Evolutionary conservation across 305 asterid species (phyloP).

Genomic region (Nicotiana rustica): DNA sequence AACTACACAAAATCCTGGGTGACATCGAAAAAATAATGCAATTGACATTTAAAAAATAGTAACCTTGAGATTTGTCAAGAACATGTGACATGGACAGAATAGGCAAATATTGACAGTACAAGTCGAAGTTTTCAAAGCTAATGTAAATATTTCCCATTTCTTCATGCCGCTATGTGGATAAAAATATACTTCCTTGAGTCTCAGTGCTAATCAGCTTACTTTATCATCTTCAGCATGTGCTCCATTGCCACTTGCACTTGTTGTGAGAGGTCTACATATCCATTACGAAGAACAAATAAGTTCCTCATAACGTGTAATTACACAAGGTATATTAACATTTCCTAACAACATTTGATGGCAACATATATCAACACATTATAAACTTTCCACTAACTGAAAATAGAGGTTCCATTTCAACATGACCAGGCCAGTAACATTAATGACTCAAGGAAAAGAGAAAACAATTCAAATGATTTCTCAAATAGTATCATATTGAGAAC

Average conservation of each 20-base stretch:
- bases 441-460: neutral
- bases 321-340: conserved; percentile 21
- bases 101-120: neutral
- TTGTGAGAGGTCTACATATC: conserved; percentile 72
- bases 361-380: neutral
- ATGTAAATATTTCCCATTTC: neutral
- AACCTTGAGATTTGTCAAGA: conserved; percentile 3
- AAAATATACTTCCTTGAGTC: conserved; percentile 28
- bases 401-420: no score
- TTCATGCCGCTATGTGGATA: neutral
- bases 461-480: neutral
- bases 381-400: conserved; percentile 1
- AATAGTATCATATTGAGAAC: neutral
- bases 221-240: conserved; percentile 83
- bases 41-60: neutral
- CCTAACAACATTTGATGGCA: neutral
- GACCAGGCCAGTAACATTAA: neutral
- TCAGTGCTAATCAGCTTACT: conserved; percentile 53
- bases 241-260: conserved; percentile 78
- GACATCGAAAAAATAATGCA: neutral
- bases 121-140: neutral
- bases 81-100: neutral
- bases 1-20: neutral
- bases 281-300: conserved; percentile 7
- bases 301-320: neutral